These are phyloP conservation scores for Aaosphaeria pasadenensis DNA, from an alignment of 2,329 filamentous ascomycete genomes.

Conservation along the genomic window DNA sequence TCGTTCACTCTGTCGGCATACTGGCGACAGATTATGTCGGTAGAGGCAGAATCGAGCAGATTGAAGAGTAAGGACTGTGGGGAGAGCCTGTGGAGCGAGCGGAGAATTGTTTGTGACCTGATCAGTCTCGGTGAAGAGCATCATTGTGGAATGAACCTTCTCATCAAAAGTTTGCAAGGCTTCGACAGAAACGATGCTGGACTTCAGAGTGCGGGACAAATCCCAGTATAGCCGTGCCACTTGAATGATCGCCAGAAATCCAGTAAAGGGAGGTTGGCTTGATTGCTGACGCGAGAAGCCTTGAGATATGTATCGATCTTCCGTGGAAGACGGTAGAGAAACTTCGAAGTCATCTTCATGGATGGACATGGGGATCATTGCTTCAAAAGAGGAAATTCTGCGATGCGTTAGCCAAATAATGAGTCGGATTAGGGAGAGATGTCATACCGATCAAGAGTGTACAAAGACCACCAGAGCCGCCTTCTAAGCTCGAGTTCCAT, in stretches of 20 bases:
- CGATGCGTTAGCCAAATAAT: constrained; percentile 18
- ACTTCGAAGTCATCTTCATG: constrained; percentile 87
- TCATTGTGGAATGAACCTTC: constrained; percentile 73
- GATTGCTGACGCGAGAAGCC: constrained; percentile 41
- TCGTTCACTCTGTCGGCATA: constrained; percentile 64
- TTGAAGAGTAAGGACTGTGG: constrained; percentile 74
- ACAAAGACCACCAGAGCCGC: constrained; percentile 91
- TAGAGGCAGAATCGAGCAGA: constrained; percentile 82
- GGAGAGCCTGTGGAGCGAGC: constrained; percentile 71
- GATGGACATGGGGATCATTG: constrained; percentile 77
- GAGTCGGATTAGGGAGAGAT: background rate
- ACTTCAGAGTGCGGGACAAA: constrained; percentile 67
- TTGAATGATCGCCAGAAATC: constrained; percentile 75
- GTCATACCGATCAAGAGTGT: constrained; percentile 76
- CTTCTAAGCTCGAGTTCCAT: constrained; percentile 83
- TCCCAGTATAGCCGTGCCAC: constrained; percentile 75
- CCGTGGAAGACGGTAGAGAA: constrained; percentile 71
- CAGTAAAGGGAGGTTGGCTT: constrained; percentile 54
- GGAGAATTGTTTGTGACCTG: constrained; percentile 64
- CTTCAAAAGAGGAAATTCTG: constrained; percentile 72
- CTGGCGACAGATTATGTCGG: constrained; percentile 79
- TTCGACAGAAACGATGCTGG: constrained; percentile 58
- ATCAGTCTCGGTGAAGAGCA: constrained; percentile 71
- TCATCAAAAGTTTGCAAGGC: constrained; percentile 76
- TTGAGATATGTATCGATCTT: constrained; percentile 70